Percentiles rank a stretch among this genome's conserved stretches.
Evolutionary conservation across 805 yeast species (phyloP).

Genomic region (Saccharomycopsis fibuligera): DNA sequence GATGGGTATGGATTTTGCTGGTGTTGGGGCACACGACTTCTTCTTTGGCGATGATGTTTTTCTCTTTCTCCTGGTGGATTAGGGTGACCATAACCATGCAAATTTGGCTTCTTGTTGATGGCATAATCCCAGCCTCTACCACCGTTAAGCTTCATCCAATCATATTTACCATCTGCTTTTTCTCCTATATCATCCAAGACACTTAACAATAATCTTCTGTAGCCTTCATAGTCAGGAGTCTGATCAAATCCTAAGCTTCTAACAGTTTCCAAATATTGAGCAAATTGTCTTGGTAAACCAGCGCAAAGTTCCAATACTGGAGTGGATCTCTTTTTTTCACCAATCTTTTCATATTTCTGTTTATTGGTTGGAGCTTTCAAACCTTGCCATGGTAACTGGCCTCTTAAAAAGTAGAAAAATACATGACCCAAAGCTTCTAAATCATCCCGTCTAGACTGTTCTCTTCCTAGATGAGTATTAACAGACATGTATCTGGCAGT

Average conservation of each 20-base stretch:
- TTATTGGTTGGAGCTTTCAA: conserved; percentile 96
- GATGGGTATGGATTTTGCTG: conserved; percentile 18
- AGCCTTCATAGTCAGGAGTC: conserved; percentile 87
- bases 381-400: conserved; percentile 98
- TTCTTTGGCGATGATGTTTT: conserved; percentile 36
- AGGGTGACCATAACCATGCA: conserved; percentile 96
- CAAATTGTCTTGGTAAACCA: conserved; percentile 89
- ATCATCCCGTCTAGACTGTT: conserved; percentile 94
- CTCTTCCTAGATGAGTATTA: conserved; percentile 95
- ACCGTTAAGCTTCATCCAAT: conserved; percentile 94
- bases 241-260: conserved; percentile 89
- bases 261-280: conserved; percentile 82
- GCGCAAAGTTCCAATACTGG: conserved; percentile 79
- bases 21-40: conserved; percentile 28
- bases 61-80: conserved; percentile 62
- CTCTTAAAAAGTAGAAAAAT: conserved; percentile 88
- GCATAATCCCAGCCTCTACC: conserved; percentile 95
- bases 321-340: conserved; percentile 90
- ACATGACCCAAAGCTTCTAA: conserved; percentile 96
- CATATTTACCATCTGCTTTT: conserved; percentile 81
- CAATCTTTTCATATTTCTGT: conserved; percentile 95
- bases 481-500: conserved; percentile 99
- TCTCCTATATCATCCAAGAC: conserved; percentile 70
- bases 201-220: conserved; percentile 69
- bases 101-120: conserved; percentile 83